A percentile compares a stretch with the other conserved stretches of the same genome.
Evolutionary conservation across 2,329 filamentous ascomycete species (phyloP).

Genomic region (Penicillium hordei): DNA sequence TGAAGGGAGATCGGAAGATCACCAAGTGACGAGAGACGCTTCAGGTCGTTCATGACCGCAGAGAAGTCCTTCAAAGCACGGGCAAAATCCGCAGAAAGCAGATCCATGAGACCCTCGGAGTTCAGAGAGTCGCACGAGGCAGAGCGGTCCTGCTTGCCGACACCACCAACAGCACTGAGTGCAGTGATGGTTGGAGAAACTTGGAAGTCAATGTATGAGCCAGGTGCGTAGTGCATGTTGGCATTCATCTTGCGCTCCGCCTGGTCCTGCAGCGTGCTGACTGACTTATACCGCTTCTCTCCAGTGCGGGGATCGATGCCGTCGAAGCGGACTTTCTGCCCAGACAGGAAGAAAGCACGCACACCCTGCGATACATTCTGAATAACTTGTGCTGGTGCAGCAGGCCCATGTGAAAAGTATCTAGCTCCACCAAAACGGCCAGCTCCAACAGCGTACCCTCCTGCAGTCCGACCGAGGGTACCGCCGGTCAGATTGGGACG

Average conservation of each 20-base stretch:
- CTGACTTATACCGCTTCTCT: slow-evolving; percentile 73
- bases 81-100: slow-evolving; percentile 84
- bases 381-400: slow-evolving; percentile 82
- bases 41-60: slow-evolving; percentile 75
- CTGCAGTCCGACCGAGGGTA: slow-evolving; percentile 76
- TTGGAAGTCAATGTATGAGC: slow-evolving; percentile 84
- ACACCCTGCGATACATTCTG: slow-evolving; percentile 94
- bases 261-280: slow-evolving; percentile 74
- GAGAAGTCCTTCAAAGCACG: slow-evolving; percentile 81
- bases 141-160: slow-evolving; percentile 29
- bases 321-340: slow-evolving; percentile 84
- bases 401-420: slow-evolving; percentile 87
- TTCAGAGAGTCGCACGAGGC: slow-evolving; percentile 62
- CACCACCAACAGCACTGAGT: slow-evolving; percentile 64
- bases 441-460: slow-evolving; percentile 78
- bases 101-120: slow-evolving; percentile 78
- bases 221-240: slow-evolving; percentile 56
- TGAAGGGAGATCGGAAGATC: slow-evolving; percentile 80
- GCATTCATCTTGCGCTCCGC: slow-evolving; percentile 66
- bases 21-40: slow-evolving; percentile 71
- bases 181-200: slow-evolving; percentile 88
- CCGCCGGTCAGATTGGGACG: slow-evolving; percentile 91
- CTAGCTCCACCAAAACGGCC: slow-evolving; percentile 69
- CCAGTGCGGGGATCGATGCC: slow-evolving; percentile 67
- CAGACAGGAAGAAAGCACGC: slow-evolving; percentile 87